Evolutionary conservation across 371 early-diverging fungal genomes (phyloP).

Genomic region (Zychaea mexicana): DNA sequence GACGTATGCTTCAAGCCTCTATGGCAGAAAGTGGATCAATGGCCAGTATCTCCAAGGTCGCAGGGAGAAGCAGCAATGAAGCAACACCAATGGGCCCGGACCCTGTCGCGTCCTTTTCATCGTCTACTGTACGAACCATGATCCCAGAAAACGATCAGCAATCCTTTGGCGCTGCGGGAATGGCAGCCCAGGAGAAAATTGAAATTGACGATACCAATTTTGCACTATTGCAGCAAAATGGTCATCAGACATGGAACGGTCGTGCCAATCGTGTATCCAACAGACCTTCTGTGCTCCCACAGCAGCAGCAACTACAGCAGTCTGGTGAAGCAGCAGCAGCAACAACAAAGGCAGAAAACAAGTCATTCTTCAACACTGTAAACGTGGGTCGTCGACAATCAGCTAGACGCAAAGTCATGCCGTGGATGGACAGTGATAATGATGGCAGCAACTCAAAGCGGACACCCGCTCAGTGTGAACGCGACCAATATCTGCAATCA

Average conservation of each 20-base stretch:
- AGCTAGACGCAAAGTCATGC: conserved; percentile 7
- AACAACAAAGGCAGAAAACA: background rate
- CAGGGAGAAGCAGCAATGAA: background rate
- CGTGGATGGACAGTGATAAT: conserved; percentile 15
- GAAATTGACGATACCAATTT: conserved; percentile 20
- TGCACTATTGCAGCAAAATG: background rate
- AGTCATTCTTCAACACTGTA: conserved; percentile 14
- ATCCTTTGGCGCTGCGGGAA: background rate
- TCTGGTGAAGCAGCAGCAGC: background rate
- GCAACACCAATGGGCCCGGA: background rate
- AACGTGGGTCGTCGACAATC: conserved; percentile 7
- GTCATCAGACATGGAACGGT: conserved; percentile 19
- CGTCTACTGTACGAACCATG: conserved; percentile 37
- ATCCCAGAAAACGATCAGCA: conserved; percentile 20
- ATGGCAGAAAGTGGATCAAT: conserved; percentile 25
- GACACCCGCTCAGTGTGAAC: conserved; percentile 36
- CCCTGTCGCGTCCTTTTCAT: conserved; percentile 32
- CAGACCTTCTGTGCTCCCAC: background rate
- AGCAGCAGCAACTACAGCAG: background rate
- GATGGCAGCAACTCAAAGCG: background rate
- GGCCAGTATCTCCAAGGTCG: conserved; percentile 14
- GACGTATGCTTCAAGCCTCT: conserved; percentile 23
- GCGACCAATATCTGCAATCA: conserved; percentile 23
- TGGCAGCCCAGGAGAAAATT: conserved; percentile 16
- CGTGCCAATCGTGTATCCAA: conserved; percentile 5